These are phyloP conservation scores for Lactarius hengduanensis DNA, from an alignment of 768 basidiomycete species.

Conservation along the genomic window DNA sequence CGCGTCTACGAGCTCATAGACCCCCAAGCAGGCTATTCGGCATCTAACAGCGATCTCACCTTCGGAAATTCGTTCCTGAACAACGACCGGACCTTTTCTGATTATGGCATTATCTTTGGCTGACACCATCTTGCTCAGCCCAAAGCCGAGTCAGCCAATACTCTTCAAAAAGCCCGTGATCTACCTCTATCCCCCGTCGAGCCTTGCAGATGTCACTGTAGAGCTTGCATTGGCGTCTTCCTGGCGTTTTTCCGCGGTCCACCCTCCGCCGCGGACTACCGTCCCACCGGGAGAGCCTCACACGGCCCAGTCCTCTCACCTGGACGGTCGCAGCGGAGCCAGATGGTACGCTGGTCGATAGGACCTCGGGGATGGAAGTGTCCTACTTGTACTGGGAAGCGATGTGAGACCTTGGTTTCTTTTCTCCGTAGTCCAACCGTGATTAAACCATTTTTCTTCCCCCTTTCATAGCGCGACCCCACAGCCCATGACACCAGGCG, in stretches of 20 bases:
- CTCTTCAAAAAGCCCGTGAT: slow-evolving; percentile 15
- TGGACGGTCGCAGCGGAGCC: slow-evolving; percentile 17
- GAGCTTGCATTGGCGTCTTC: slow-evolving; percentile 1
- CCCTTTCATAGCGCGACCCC: slow-evolving; percentile 16
- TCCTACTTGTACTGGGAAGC: slow-evolving; percentile 24
- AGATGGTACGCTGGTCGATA: slow-evolving; percentile 14
- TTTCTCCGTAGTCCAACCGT: background rate
- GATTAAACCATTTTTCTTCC: background rate
- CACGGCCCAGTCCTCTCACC: slow-evolving; percentile 5
- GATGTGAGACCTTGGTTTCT: slow-evolving; percentile 1
- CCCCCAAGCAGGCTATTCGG: background rate
- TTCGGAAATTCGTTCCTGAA: background rate
- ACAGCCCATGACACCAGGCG: background rate
- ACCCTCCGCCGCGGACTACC: slow-evolving; percentile 6
- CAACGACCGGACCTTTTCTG: background rate
- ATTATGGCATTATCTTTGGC: background rate
- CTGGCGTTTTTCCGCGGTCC: slow-evolving; percentile 20
- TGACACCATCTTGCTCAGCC: slow-evolving; percentile 1
- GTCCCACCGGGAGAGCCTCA: background rate
- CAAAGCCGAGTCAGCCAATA: background rate
- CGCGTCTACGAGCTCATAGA: background rate
- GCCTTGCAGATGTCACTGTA: slow-evolving; percentile 13
- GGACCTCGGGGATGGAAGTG: slow-evolving; percentile 12
- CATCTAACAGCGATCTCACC: slow-evolving; percentile 1
- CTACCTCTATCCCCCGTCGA: slow-evolving; percentile 15